Evolutionary conservation across 768 basidiomycete genomes (phyloP), one percentile per base, ranked within the genome.

Genomic region (Termitomyces bulborhizus): DNA sequence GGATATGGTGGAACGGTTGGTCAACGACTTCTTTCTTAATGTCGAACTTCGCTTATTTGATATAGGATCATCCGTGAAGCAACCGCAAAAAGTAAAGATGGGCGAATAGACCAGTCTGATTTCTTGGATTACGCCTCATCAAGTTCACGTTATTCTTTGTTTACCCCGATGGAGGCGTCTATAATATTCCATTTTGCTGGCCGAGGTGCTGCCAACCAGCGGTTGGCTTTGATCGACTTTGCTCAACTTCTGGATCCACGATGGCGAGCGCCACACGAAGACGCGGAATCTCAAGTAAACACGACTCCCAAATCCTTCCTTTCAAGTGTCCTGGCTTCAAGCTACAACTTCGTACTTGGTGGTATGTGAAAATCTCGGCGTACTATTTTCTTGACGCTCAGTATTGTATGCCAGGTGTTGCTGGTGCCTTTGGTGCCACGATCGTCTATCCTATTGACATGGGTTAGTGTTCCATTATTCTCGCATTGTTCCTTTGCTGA

Each of bases 181-280:
- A 97, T 98, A 65, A 86, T 99, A 64, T 99, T 98, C 75, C 96
- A 99, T 70, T 98, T 98, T 73, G 94, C 94, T 27, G 86, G 90
- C 12, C 83, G 93, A 46, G 95, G 94, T 13, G 73, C 77, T 44
- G 73, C 76, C 3, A 74, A 75, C 46, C 83, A 86, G 63, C 81
- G 93, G 21, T 79, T 99, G 50, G 82, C 93, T 9, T 71, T 96
- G 39, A 71, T 90, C 43, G 97, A 99, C 69, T 99, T 99, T 70
- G 92, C 86, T 18, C 92, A 95, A 64, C 72, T 98, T 24, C 73
- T 98, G 52, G 95, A 98, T 67, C 91, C 95, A 15, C 85, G 85
- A 59, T 95, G 93, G 93, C 78, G 76, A 59, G 78, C 86, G 5
- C 90, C 91, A 4, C 76, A 83, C 41, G 83, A 83, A 34, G 77